Conservation (phyloP, 805 yeast genomes). For the Saccharomycopsis schoenii region DNA sequence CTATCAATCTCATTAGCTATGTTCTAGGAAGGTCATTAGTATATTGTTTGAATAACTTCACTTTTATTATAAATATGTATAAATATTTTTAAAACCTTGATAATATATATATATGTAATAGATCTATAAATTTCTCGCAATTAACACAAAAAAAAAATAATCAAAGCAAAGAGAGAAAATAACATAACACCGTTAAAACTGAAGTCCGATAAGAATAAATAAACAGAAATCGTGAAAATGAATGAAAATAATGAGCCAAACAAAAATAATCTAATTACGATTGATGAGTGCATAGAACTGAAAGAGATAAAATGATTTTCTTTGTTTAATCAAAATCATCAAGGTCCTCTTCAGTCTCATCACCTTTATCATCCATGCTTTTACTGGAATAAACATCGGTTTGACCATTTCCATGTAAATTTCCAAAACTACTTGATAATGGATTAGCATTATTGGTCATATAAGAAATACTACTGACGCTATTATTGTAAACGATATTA, state of each 20-base stretch:
- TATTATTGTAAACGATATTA: slow-evolving; percentile 1
- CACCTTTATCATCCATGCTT: slow-evolving; percentile 20
- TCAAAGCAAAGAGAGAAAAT: neutral
- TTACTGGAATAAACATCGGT: neutral
- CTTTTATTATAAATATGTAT: neutral
- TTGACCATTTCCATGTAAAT: slow-evolving; percentile 4
- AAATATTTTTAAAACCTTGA: neutral
- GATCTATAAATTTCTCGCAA: neutral
- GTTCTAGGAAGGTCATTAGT: neutral
- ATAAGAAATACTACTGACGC: neutral
- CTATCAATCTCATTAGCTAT: neutral
- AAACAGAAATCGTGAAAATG: neutral
- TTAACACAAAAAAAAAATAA: neutral
- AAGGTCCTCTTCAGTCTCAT: slow-evolving; percentile 21
- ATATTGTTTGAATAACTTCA: neutral
- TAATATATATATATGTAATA: neutral
- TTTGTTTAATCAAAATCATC: slow-evolving; percentile 5
- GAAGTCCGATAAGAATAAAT: neutral
- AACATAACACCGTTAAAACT: neutral
- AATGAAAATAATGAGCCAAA: neutral
- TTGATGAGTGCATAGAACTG: neutral
- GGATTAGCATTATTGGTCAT: neutral
- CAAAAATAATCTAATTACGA: neutral
- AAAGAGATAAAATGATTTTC: neutral
- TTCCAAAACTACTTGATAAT: neutral